Base-by-base conservation (phyloP, 169 alveolate genomes). In the Blepharisma undulans region DNA sequence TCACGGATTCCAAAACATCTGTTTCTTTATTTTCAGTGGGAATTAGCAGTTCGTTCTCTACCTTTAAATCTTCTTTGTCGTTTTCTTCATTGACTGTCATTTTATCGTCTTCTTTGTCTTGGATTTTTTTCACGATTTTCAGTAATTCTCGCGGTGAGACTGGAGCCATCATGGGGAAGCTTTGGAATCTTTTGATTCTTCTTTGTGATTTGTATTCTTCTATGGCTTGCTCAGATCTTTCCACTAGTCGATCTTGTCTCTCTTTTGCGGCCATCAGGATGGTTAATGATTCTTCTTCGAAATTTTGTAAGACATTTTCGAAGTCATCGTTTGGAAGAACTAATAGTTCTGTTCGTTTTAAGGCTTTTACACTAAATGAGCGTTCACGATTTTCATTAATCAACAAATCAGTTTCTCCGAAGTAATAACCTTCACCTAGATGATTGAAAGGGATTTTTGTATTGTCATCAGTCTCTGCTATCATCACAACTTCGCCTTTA, bases 341-440 rank as follows among this genome's bases (percentile, higher is more conserved):
- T 32, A 84, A 8, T 21, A 84, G 25, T 30, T 84, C 77, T 21
- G 79, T 22, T 29, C 36, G 32, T 36, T 48, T 22, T 25, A 33
- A 21, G 22, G 79, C 74, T 60, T 84, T 84, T 34, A 33, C 72
- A 48, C 29, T 48, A 79, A 32, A 84, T 22, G 74, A 48, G 77
- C 89, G 33, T 7, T 84, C 77, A 8, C 78, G 27, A 29, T 76
- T 34, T 8, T 84, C 77, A 27, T 27, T 61, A 30, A 71, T n/a
- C 10, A 86, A 32, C 5, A 86, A 25, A 72, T 86, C 91, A 0
- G 91, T 71, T 60, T 86, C 91, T 71, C 91, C 91, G 27, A 86
- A 86, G 66, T 86, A 86, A 32, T 72, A 71, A 14, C 91, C 91
- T 86, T 60, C 72, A 18, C 27, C 71, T 21, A 86, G 32, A n/a